Percentiles rank a stretch among this genome's conserved stretches.
Conservation (phyloP, 2,329 filamentous ascomycete species). For the Colletotrichum spinosum region DNA sequence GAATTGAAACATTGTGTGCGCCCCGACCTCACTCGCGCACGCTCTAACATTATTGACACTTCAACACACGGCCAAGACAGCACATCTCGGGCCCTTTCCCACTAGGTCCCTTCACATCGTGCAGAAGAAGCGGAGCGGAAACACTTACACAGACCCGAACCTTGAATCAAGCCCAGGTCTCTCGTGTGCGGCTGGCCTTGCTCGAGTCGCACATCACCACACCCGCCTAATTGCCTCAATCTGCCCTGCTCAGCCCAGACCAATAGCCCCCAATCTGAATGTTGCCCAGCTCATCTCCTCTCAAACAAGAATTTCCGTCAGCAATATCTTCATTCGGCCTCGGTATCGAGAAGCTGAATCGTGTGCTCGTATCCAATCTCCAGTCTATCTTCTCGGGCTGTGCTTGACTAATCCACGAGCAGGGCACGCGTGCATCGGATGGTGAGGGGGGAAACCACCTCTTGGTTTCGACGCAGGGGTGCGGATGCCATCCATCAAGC, state of each 20-base stretch:
- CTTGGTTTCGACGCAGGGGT: neutral
- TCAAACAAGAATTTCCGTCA: neutral
- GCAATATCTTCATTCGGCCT: conserved; percentile 4
- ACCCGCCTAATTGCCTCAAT: neutral
- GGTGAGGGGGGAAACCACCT: neutral
- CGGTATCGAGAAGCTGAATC: conserved; percentile 7
- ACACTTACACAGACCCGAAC: conserved; percentile 19
- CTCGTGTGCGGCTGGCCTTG: neutral
- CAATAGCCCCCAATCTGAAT: neutral
- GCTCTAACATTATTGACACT: neutral
- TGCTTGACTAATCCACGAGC: conserved; percentile 4
- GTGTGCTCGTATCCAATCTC: neutral
- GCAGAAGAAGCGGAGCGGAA: neutral
- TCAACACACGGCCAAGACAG: conserved; percentile 4
- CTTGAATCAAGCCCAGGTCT: neutral
- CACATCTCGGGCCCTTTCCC: conserved; percentile 1
- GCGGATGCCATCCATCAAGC: too few species aligned
- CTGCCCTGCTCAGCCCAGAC: neutral
- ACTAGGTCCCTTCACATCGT: neutral
- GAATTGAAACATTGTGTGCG: conserved; percentile 29
- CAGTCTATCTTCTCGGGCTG: neutral
- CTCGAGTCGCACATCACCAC: conserved; percentile 4
- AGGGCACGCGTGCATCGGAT: neutral
- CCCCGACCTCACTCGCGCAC: conserved; percentile 30
- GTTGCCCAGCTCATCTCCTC: too few species aligned